phyloP scores from a whole-genome alignment of 768 basidiomycete species.

The Auriculariales sp. region DNA sequence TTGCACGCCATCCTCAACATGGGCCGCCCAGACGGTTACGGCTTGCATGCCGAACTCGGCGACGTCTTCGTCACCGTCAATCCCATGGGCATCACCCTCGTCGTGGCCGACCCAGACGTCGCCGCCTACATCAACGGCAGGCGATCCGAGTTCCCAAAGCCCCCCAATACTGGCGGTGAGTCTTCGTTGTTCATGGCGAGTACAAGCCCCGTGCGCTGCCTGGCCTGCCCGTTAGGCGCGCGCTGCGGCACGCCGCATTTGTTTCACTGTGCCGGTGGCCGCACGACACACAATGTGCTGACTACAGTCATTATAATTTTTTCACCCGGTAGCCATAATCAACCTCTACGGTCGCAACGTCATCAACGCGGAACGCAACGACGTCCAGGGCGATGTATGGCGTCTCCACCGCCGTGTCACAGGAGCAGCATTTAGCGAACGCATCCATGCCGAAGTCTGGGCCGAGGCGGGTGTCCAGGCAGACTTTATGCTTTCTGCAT shows the following conservation, averaged over 20 bases:
- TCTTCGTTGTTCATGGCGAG: too few species aligned
- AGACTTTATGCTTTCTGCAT: background rate
- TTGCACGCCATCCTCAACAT: slow-evolving; percentile 2
- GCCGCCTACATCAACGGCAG: background rate
- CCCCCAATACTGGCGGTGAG: slow-evolving; percentile 5
- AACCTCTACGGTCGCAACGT: slow-evolving; percentile 5
- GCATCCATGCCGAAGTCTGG: slow-evolving; percentile 3
- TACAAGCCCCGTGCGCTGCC: too few species aligned
- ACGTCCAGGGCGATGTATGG: slow-evolving; percentile 2
- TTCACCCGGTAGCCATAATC: slow-evolving; percentile 3
- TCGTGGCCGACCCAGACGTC: slow-evolving; percentile 2
- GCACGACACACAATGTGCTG: too few species aligned
- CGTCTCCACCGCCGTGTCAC: slow-evolving; percentile 3
- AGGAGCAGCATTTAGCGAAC: slow-evolving; percentile 1
- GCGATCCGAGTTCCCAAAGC: slow-evolving; percentile 2
- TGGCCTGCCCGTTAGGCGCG: too few species aligned
- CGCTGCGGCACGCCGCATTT: too few species aligned
- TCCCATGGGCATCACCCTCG: background rate
- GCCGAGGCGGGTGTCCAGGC: slow-evolving; percentile 1
- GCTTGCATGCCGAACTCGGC: slow-evolving; percentile 3
- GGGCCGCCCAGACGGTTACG: slow-evolving; percentile 5
- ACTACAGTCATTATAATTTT: too few species aligned
- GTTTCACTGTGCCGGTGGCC: too few species aligned
- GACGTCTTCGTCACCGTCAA: slow-evolving; percentile 3
- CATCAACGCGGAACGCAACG: slow-evolving; percentile 5